Percentiles rank a stretch among this genome's conserved stretches.
Evolutionary conservation across 2,329 filamentous ascomycete species (phyloP).

Genomic region (Madurella mycetomatis): DNA sequence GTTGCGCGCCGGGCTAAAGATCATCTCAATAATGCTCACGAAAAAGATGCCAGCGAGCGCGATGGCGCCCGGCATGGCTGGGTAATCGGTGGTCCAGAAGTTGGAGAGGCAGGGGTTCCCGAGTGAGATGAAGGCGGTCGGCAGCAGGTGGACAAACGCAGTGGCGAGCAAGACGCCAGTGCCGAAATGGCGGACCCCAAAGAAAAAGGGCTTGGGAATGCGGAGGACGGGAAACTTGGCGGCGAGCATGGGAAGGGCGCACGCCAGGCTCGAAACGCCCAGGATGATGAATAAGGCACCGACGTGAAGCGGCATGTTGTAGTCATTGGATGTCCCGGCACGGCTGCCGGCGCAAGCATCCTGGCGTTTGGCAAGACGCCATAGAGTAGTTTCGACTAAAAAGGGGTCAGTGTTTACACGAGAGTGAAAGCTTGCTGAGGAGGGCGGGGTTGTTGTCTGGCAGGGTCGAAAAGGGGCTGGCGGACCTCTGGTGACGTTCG

Average conservation of each 20-base stretch:
- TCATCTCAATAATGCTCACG: conserved; percentile 66
- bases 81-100: conserved; percentile 75
- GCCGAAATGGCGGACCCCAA: conserved; percentile 63
- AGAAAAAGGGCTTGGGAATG: conserved; percentile 53
- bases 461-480: not conserved
- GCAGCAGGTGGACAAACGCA: conserved; percentile 73
- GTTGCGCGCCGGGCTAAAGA: conserved; percentile 42
- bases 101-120: conserved; percentile 68
- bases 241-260: conserved; percentile 52
- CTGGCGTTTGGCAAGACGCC: conserved; percentile 15
- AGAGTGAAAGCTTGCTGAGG: not conserved
- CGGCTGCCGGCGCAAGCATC: conserved; percentile 28
- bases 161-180: conserved; percentile 81
- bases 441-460: not conserved
- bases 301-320: conserved; percentile 56
- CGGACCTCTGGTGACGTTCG: not conserved
- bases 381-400: conserved; percentile 1
- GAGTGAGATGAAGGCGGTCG: conserved; percentile 62
- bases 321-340: conserved; percentile 33
- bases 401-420: not conserved
- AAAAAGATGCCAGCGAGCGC: conserved; percentile 75
- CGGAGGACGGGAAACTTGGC: conserved; percentile 47
- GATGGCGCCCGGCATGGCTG: conserved; percentile 73
- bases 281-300: conserved; percentile 51
- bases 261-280: conserved; percentile 45